Evolutionary conservation across 176 grass and related monocot genomes (phyloP), one percentile per base, ranked within the genome.

Genomic region (Ampelocalamus luodianensis): DNA sequence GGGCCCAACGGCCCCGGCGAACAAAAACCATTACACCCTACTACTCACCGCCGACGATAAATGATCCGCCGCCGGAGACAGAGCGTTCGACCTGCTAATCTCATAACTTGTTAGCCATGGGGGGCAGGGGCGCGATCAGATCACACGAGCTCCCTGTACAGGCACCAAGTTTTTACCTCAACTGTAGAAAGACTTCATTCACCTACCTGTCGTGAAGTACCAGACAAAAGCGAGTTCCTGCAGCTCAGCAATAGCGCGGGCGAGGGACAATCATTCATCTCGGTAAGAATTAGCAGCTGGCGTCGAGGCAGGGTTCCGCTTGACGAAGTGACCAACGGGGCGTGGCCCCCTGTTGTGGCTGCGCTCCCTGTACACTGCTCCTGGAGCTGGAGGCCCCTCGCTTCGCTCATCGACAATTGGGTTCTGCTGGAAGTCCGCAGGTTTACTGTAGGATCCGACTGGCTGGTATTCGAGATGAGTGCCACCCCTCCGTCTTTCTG

Each of bases 391-490:
- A 62, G 58, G 77, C 7, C 71, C 79, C 17, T 84, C 76, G 0
- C n/a, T 76, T 10, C 45, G 79, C 38, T 89, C 88, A 12, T 86
- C 86, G 8, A 58, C 61, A 54, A 58, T 58, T 12, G 59, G 73
- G 82, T 92, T 88, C 74, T 71, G 79, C 69, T 81, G 85, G 70
- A 72, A 84, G 60, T 88, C 88, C 29, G 53, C 23, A 5, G 85
- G 37, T 71, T 88, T 94, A 46, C 54, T 84, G 71, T 80, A 65
- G 60, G 90, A 74, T 72, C 79, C 90, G 7, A 95, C 80, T 15
- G 90, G 90, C 71, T 92, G 93, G 78, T 95, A 95, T 66, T 90
- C 93, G 5, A 86, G 84, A 66, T 92, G 93, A 54, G 79, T 26
- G 58, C 69, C 87, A 60, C 74, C 91, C 79, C 77, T 92, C 56